These are phyloP conservation scores for Trypanosoma caninum DNA, from an alignment of 208 protist genomes.

Conservation along the genomic window DNA sequence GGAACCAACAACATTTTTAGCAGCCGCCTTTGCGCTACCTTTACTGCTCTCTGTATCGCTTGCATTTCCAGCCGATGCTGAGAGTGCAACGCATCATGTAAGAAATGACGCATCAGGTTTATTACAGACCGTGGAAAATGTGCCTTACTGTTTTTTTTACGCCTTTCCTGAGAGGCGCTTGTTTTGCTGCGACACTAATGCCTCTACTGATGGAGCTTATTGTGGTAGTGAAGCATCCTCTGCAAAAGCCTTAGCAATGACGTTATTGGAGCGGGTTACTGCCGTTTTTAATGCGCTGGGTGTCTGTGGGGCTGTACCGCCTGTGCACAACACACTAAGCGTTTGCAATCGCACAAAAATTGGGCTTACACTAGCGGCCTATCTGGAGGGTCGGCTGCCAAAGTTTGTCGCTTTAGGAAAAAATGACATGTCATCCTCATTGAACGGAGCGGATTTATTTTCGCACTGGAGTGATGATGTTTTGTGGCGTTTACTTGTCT, in stretches of 20 bases:
- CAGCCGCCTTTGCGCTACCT: slow-evolving; percentile 43
- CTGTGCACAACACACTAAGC: slow-evolving; percentile 3
- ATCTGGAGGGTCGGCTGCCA: slow-evolving; percentile 18
- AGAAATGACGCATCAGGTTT: background rate
- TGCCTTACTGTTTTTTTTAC: slow-evolving; percentile 31
- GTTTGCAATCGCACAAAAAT: slow-evolving; percentile 9
- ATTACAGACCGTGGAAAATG: background rate
- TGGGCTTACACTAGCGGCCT: slow-evolving; percentile 26
- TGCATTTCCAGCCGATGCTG: slow-evolving; percentile 4
- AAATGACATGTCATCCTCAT: background rate
- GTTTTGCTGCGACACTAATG: background rate
- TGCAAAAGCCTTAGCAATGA: background rate
- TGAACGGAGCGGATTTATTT: slow-evolving; percentile 10
- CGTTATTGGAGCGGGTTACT: slow-evolving; percentile 18
- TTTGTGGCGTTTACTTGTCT: slow-evolving; percentile 66
- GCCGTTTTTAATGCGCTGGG: slow-evolving; percentile 18
- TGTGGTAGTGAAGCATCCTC: background rate
- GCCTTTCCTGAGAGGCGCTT: slow-evolving; percentile 7
- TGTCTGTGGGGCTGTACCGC: slow-evolving; percentile 18
- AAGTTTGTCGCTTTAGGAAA: background rate
- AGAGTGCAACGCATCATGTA: background rate
- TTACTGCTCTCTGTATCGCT: slow-evolving; percentile 26
- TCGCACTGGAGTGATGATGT: slow-evolving; percentile 70
- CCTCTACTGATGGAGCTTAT: background rate
- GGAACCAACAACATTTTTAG: slow-evolving; percentile 49